These are phyloP conservation scores for Cladophialophora chaetospira DNA, from an alignment of 2,329 filamentous ascomycete genomes.

Conservation along the genomic window DNA sequence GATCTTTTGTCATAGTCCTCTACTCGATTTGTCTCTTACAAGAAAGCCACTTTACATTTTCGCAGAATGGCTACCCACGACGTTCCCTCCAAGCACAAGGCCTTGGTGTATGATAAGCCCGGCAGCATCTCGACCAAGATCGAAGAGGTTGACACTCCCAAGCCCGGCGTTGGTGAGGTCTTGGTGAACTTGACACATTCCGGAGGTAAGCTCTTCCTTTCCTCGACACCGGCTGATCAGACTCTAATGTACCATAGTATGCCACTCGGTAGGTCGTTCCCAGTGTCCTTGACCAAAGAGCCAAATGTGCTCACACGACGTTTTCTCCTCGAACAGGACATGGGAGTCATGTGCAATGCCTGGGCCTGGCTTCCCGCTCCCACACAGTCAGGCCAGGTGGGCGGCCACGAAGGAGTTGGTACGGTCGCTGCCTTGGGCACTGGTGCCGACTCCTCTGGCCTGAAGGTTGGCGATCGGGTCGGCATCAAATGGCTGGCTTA, in stretches of 20 bases:
- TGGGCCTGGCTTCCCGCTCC: constrained; percentile 61
- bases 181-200: constrained; percentile 65
- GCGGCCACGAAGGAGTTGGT: constrained; percentile 70
- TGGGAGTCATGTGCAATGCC: constrained; percentile 52
- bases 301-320: background rate
- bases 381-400: constrained; percentile 63
- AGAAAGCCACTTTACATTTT: background rate
- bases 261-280: constrained; percentile 50
- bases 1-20: no score
- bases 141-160: constrained; percentile 64
- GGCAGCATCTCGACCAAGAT: constrained; percentile 66
- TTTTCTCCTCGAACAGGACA: constrained; percentile 42
- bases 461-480: constrained; percentile 68
- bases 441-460: constrained; percentile 51
- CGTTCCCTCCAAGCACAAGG: constrained; percentile 64
- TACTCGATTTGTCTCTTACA: no score
- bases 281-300: background rate
- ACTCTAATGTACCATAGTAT: constrained; percentile 45
- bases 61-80: constrained; percentile 41
- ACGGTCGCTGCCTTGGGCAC: constrained; percentile 66
- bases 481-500: constrained; percentile 69
- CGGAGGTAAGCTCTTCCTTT: constrained; percentile 40
- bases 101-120: constrained; percentile 65
- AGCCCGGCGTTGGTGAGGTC: constrained; percentile 64
- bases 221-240: background rate